Conservation (phyloP, 208 protist genomes). For the Wallacemonas sp. region DNA sequence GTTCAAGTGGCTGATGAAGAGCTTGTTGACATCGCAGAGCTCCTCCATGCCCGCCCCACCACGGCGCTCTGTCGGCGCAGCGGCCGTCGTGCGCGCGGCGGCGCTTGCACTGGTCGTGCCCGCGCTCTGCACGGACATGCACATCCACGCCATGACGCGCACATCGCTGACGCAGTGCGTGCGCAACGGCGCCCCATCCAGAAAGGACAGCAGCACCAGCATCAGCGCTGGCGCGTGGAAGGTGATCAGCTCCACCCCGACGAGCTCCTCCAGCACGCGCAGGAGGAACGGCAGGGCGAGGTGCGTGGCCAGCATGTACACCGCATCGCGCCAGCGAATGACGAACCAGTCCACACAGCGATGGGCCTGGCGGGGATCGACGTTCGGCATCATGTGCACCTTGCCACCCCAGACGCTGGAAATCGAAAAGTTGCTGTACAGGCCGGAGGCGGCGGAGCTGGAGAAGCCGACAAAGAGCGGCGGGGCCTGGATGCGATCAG, state of each 20-base stretch:
- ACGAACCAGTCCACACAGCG: slow-evolving; percentile 45
- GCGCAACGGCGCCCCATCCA: slow-evolving; percentile 41
- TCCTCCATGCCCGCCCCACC: slow-evolving; percentile 5
- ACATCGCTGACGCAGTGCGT: slow-evolving; percentile 83
- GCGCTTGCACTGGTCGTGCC: not conserved
- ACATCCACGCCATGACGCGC: slow-evolving; percentile 88
- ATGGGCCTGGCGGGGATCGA: slow-evolving; percentile 37
- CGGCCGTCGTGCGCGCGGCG: not conserved
- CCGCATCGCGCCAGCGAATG: slow-evolving; percentile 76
- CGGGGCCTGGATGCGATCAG: slow-evolving; percentile 82
- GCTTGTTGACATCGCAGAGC: slow-evolving; percentile 8
- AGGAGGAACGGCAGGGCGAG: slow-evolving; percentile 60
- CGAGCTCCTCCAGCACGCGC: slow-evolving; percentile 59
- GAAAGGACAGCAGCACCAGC: slow-evolving; percentile 57
- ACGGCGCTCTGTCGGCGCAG: not conserved
- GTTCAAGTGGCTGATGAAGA: slow-evolving; percentile 4
- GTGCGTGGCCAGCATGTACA: slow-evolving; percentile 49
- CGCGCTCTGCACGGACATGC: slow-evolving; percentile 9
- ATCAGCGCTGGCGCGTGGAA: slow-evolving; percentile 80
- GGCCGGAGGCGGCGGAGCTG: slow-evolving; percentile 4
- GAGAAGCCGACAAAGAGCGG: slow-evolving; percentile 77
- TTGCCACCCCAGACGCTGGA: slow-evolving; percentile 40
- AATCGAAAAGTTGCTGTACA: slow-evolving; percentile 44
- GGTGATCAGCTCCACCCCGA: slow-evolving; percentile 88
- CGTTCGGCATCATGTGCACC: slow-evolving; percentile 25